Conservation (phyloP, 1,284 basidiomycete species). For the Thelephora terrestris region DNA sequence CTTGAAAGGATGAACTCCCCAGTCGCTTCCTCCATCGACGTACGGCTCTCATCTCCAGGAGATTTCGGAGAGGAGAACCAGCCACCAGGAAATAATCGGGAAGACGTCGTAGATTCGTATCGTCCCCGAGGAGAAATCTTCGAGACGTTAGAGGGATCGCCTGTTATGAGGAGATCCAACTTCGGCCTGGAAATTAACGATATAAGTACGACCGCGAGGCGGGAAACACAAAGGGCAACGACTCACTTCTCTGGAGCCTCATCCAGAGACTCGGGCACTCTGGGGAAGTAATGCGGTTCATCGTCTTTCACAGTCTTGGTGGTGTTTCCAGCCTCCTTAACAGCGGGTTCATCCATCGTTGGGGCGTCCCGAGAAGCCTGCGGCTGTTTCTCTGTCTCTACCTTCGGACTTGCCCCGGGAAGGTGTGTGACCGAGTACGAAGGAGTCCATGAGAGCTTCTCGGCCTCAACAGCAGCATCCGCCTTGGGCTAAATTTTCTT, state of each 20-base stretch:
- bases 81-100: conserved; percentile 44
- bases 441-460: conserved; percentile 8
- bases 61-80: conserved; percentile 36
- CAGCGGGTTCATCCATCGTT: not conserved
- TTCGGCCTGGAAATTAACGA: conserved; percentile 16
- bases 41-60: conserved; percentile 26
- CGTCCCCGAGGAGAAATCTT: conserved; percentile 26
- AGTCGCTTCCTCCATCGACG: conserved; percentile 40
- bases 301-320: conserved; percentile 5
- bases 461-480: conserved; percentile 1
- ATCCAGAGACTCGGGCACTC: conserved; percentile 11
- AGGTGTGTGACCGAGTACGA: conserved; percentile 10
- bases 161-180: conserved; percentile 9
- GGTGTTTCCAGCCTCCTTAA: not conserved
- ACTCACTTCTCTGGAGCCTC: conserved; percentile 21
- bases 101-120: conserved; percentile 41
- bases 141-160: conserved; percentile 11
- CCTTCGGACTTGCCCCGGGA: conserved; percentile 5
- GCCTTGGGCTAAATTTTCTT: not conserved
- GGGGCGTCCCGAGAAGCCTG: not conserved
- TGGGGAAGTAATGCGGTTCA: conserved; percentile 18
- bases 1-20: conserved; percentile 34
- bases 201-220: conserved; percentile 14
- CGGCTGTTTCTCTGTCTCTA: not conserved
- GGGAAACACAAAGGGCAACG: not conserved